phyloP scores from a whole-genome alignment of 2,329 filamentous ascomycete genomes.

The Alternaria panax region DNA sequence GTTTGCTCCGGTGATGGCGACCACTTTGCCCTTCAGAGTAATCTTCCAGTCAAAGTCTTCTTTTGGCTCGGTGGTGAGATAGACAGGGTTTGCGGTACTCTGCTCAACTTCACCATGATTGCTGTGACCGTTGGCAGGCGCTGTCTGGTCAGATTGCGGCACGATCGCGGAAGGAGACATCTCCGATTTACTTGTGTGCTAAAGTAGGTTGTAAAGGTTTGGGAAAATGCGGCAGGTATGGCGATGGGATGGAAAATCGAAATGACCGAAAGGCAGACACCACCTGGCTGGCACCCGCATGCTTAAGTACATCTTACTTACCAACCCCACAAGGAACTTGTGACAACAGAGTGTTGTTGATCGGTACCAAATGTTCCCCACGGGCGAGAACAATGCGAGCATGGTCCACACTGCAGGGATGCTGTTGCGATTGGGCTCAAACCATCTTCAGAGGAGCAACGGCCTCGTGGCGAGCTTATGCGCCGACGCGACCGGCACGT shows the following conservation, averaged over 20 bases:
- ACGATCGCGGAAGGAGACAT: constrained; percentile 44
- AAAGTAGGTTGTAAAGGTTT: constrained; percentile 12
- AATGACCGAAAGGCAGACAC: constrained; percentile 5
- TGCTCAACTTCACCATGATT: constrained; percentile 31
- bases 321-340: constrained; percentile 18
- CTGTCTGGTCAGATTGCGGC: constrained; percentile 24
- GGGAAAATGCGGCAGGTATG: constrained; percentile 19
- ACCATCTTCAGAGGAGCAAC: neutral
- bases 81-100: constrained; percentile 40
- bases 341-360: constrained; percentile 14
- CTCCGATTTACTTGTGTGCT: constrained; percentile 2
- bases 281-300: constrained; percentile 18
- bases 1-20: constrained; percentile 36
- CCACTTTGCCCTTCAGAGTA: constrained; percentile 53
- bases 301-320: constrained; percentile 29
- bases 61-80: constrained; percentile 54
- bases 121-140: constrained; percentile 23
- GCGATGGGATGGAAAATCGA: constrained; percentile 11
- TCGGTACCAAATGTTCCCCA: neutral
- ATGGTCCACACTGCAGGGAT: constrained; percentile 5
- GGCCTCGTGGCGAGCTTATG: constrained; percentile 24
- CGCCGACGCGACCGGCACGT: constrained; percentile 20
- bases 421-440: constrained; percentile 1
- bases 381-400: constrained; percentile 4
- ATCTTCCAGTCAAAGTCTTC: constrained; percentile 57